Evolutionary conservation across 352 stramenopile genomes (phyloP).

Genomic region (Globisporangium radiosum): DNA sequence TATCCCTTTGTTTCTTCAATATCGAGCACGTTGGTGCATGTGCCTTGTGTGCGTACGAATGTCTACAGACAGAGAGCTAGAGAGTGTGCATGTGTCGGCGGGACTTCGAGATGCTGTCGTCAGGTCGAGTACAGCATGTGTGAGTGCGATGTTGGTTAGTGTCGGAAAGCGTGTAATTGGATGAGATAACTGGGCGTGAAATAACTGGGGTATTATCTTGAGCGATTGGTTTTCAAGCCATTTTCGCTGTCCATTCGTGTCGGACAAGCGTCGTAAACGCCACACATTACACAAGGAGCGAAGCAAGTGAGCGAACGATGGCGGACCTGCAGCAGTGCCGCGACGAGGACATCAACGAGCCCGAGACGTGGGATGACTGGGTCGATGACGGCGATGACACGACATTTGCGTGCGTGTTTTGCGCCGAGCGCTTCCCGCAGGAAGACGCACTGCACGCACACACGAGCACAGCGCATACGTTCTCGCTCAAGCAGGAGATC

Average conservation of each 20-base stretch:
- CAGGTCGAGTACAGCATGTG: neutral
- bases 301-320: neutral
- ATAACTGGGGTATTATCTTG: neutral
- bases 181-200: neutral
- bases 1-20: no score
- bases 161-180: no score
- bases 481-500: constrained; percentile 57
- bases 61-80: no score
- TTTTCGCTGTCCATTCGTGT: neutral
- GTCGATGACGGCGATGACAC: constrained; percentile 52
- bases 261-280: neutral
- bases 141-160: neutral
- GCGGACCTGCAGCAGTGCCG: constrained; percentile 12
- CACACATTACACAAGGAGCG: neutral
- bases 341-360: constrained; percentile 24
- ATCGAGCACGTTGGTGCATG: no score
- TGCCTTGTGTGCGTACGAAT: no score
- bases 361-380: constrained; percentile 83
- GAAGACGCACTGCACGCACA: constrained; percentile 60
- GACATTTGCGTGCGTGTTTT: constrained; percentile 71
- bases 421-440: constrained; percentile 30
- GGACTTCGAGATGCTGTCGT: neutral
- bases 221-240: constrained; percentile 10
- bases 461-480: constrained; percentile 41
- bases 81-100: neutral